Percentiles rank a stretch among this genome's conserved stretches.
Evolutionary conservation across 1,284 basidiomycete genomes (phyloP).

Genomic region (Erythrobasidium hasegawianum): DNA sequence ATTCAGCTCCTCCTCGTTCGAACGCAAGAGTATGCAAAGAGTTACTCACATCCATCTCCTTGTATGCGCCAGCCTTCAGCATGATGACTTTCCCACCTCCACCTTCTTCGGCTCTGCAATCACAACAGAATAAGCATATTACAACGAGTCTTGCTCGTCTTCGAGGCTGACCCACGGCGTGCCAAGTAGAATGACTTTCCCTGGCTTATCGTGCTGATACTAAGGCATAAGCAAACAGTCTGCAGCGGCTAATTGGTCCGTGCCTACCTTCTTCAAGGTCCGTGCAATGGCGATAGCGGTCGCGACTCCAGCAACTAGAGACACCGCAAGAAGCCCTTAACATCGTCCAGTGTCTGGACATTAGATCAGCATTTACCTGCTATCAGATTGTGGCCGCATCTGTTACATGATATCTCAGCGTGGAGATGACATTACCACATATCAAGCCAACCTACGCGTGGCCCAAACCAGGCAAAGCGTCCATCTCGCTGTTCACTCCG

Average conservation of each 20-base stretch:
- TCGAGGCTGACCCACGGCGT: background rate
- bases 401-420: slow-evolving; percentile 58
- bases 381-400: slow-evolving; percentile 81
- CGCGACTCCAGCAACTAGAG: slow-evolving; percentile 2
- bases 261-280: background rate
- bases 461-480: slow-evolving; percentile 5
- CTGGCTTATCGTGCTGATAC: background rate
- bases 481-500: slow-evolving; percentile 60
- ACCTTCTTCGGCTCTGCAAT: slow-evolving; percentile 64
- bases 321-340: background rate
- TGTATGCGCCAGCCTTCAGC: slow-evolving; percentile 66
- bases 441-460: slow-evolving; percentile 5
- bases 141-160: background rate
- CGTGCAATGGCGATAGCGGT: background rate
- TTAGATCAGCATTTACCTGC: slow-evolving; percentile 67
- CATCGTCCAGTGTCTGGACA: too few relatives aligned
- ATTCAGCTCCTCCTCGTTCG: too few relatives aligned
- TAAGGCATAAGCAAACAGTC: too few relatives aligned
- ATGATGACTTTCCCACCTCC: slow-evolving; percentile 72
- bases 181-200: background rate
- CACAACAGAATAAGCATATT: background rate
- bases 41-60: slow-evolving; percentile 68
- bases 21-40: too few relatives aligned
- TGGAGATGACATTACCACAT: too few relatives aligned
- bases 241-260: too few relatives aligned